Conservation (phyloP, 116 monocot genomes). For the Dioscorea cayenensis region DNA sequence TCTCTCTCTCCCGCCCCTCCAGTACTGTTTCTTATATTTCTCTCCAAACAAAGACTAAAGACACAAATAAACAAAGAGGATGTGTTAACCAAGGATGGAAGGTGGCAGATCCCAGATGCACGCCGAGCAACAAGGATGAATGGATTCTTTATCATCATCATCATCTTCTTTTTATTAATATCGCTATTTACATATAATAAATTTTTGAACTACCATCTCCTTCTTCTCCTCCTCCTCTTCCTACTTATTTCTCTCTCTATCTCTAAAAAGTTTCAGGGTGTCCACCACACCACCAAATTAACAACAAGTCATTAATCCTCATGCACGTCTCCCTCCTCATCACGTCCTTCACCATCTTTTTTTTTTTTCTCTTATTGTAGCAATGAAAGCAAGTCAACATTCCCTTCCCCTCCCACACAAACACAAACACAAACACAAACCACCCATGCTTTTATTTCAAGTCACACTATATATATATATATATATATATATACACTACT, state of each 20-base stretch:
- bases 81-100: slow-evolving; percentile 5
- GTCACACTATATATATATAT: too few species aligned
- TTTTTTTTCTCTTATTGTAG: slow-evolving; percentile 6
- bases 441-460: slow-evolving; percentile 1
- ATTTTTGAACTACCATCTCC: neutral
- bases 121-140: slow-evolving; percentile 32
- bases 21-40: too few species aligned
- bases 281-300: too few species aligned
- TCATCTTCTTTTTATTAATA: neutral
- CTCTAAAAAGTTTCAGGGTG: too few species aligned
- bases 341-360: slow-evolving; percentile 3
- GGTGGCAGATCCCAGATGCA: slow-evolving; percentile 39
- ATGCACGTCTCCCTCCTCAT: slow-evolving; percentile 31
- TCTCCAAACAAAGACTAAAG: too few species aligned
- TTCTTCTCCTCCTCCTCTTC: too few species aligned
- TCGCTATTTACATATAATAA: neutral
- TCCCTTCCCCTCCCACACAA: neutral
- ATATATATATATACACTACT: too few species aligned
- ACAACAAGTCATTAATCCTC: slow-evolving; percentile 9
- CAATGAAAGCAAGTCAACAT: slow-evolving; percentile 15
- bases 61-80: neutral
- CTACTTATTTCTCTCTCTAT: too few species aligned
- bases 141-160: neutral
- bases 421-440: neutral
- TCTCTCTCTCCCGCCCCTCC: too few species aligned